Evolutionary conservation across 2,329 filamentous ascomycete species (phyloP).

Genomic region (Microdochium bolleyi): DNA sequence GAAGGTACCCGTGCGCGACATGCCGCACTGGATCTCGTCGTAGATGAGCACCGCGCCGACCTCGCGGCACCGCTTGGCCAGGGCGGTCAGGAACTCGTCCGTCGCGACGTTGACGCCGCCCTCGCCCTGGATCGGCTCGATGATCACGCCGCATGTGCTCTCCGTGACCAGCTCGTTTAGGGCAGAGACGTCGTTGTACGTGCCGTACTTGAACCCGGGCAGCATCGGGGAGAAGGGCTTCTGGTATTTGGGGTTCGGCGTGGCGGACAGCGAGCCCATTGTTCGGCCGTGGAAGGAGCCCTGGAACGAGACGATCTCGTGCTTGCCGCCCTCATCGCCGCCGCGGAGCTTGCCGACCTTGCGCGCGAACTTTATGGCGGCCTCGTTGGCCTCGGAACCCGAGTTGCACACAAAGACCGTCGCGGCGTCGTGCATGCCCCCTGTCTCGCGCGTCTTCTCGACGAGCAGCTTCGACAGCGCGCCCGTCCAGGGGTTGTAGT

Average conservation of each 20-base stretch:
- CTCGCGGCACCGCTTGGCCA: constrained; percentile 77
- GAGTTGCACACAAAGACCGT: constrained; percentile 94
- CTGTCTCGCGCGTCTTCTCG: constrained; percentile 68
- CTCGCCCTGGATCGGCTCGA: constrained; percentile 97
- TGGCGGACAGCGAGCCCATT: constrained; percentile 92
- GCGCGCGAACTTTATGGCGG: constrained; percentile 91
- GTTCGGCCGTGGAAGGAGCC: constrained; percentile 94
- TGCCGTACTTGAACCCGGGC: constrained; percentile 82
- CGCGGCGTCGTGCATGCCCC: constrained; percentile 72
- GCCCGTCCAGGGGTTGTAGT: constrained; percentile 95
- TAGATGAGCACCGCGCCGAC: constrained; percentile 87
- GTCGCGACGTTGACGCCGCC: constrained; percentile 82
- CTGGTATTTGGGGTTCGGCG: constrained; percentile 97
- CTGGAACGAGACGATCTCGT: constrained; percentile 83
- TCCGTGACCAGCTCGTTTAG: constrained; percentile 71
- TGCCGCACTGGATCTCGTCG: constrained; percentile 95
- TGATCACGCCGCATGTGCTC: constrained; percentile 85
- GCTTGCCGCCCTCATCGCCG: constrained; percentile 58
- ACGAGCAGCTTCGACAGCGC: constrained; percentile 80
- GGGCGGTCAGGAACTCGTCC: constrained; percentile 72
- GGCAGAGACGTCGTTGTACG: constrained; percentile 70
- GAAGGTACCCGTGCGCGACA: constrained; percentile 77
- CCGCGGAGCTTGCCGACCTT: constrained; percentile 77
- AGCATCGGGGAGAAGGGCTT: constrained; percentile 92
- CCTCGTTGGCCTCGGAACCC: constrained; percentile 94